Evolutionary conservation across 1,284 basidiomycete genomes (phyloP).

Genomic region (Trametes versicolor): DNA sequence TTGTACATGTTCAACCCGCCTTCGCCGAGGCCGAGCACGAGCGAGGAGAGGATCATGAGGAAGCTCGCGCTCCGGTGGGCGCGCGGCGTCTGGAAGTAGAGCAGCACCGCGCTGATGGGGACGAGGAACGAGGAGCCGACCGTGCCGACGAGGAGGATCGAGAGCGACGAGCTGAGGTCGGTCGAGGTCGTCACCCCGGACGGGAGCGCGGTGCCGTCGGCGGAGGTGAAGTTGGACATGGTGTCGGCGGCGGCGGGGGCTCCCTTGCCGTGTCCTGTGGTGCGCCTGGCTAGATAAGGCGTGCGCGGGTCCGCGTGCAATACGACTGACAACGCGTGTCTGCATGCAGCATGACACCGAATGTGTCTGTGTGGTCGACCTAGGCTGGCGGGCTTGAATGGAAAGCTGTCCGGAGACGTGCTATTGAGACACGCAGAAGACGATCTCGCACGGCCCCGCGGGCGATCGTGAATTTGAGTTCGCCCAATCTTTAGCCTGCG

Average conservation of each 20-base stretch:
- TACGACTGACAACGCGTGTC: background rate
- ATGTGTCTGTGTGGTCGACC: conserved; percentile 2
- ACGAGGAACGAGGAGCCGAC: conserved; percentile 10
- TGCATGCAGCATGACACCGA: background rate
- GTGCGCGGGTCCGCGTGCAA: background rate
- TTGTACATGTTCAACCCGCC: conserved; percentile 16
- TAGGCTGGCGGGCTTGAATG: conserved; percentile 2
- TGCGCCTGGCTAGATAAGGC: background rate
- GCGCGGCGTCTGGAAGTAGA: conserved; percentile 1
- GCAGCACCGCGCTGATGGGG: conserved; percentile 5
- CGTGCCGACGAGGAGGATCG: conserved; percentile 18
- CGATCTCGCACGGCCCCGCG: background rate
- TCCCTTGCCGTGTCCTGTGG: background rate
- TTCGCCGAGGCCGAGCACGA: conserved; percentile 10
- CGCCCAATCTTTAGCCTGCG: background rate
- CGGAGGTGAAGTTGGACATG: conserved; percentile 2
- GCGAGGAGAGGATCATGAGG: conserved; percentile 5
- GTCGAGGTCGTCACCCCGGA: conserved; percentile 7
- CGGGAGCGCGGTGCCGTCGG: background rate
- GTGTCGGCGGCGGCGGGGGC: background rate
- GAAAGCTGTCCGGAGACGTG: background rate
- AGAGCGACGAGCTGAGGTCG: conserved; percentile 12
- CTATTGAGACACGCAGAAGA: background rate
- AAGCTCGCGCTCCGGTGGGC: background rate
- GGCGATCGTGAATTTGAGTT: background rate